Evolutionary conservation across 2,329 filamentous ascomycete species (phyloP).

Genomic region (Cordyceps farinosa): DNA sequence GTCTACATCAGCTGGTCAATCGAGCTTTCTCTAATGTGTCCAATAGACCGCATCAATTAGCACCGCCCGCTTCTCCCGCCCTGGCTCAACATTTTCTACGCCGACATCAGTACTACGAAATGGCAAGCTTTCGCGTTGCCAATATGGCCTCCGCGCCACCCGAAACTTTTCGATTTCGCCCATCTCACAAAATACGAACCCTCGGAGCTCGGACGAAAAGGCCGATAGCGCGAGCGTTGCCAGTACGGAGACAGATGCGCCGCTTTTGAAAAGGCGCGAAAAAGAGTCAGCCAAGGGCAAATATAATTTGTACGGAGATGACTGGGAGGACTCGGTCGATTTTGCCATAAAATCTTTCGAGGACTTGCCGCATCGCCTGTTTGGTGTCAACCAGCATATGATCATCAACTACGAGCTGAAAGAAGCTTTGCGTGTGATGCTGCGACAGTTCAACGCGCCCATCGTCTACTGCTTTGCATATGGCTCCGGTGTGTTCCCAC

Average conservation of each 20-base stretch:
- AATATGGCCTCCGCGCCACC: neutral
- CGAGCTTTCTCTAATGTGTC: neutral
- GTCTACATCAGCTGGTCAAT: neutral
- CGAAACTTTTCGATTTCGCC: neutral
- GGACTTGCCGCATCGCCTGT: slow-evolving; percentile 51
- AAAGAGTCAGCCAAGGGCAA: slow-evolving; percentile 29
- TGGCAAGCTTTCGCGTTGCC: neutral
- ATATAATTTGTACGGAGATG: slow-evolving; percentile 37
- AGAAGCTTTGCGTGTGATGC: slow-evolving; percentile 77
- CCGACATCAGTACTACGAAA: neutral
- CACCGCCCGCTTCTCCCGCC: neutral
- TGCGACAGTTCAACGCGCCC: slow-evolving; percentile 88
- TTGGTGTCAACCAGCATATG: slow-evolving; percentile 96
- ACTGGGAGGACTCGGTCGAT: slow-evolving; percentile 43
- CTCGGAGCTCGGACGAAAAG: neutral
- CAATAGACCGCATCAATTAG: neutral
- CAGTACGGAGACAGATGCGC: neutral
- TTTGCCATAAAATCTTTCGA: slow-evolving; percentile 41
- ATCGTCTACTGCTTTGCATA: slow-evolving; percentile 98
- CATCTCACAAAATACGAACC: neutral
- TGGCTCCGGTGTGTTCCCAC: slow-evolving; percentile 92
- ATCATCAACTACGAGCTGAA: slow-evolving; percentile 95
- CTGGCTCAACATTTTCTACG: neutral
- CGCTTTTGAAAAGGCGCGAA: slow-evolving; percentile 18
- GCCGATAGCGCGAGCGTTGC: neutral